Conservation (phyloP, 225 moss, liverwort and hornwort species). For the Sphagnum contortum region DNA sequence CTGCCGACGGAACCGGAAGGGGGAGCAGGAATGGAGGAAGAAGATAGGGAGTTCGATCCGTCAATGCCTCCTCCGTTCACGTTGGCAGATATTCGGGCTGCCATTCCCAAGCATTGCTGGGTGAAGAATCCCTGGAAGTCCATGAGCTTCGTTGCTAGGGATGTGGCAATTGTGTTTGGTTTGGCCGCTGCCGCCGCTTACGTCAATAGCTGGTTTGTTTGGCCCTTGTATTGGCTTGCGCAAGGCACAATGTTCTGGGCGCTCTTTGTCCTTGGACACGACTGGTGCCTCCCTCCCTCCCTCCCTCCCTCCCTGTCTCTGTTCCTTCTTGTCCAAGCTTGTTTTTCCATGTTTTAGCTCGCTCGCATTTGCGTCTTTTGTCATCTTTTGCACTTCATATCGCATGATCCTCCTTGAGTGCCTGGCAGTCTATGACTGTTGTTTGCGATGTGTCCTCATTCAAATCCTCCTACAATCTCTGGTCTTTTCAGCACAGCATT, state of each 20-base stretch:
- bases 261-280: conserved; percentile 92
- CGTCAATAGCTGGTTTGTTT: conserved; percentile 72
- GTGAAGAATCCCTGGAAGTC: conserved; percentile 80
- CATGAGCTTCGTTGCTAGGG: conserved; percentile 63
- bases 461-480: too few relatives aligned
- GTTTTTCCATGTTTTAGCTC: too few relatives aligned
- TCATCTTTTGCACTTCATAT: too few relatives aligned
- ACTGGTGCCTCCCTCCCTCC: conserved; percentile 28
- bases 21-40: conserved; percentile 8
- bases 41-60: conserved; percentile 37
- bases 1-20: conserved; percentile 34
- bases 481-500: too few relatives aligned
- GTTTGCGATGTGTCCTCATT: too few relatives aligned
- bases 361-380: too few relatives aligned
- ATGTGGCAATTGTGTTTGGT: conserved; percentile 70
- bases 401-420: too few relatives aligned
- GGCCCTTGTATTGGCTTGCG: conserved; percentile 94
- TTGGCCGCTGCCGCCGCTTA: conserved; percentile 78
- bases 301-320: not conserved
- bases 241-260: conserved; percentile 99
- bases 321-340: too few relatives aligned
- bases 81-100: conserved; percentile 69
- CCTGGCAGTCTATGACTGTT: too few relatives aligned
- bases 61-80: conserved; percentile 64
- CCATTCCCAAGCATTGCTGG: conserved; percentile 96